Conservation (phyloP, 768 basidiomycete species). For the Phlebiopsis flavidoalba region DNA sequence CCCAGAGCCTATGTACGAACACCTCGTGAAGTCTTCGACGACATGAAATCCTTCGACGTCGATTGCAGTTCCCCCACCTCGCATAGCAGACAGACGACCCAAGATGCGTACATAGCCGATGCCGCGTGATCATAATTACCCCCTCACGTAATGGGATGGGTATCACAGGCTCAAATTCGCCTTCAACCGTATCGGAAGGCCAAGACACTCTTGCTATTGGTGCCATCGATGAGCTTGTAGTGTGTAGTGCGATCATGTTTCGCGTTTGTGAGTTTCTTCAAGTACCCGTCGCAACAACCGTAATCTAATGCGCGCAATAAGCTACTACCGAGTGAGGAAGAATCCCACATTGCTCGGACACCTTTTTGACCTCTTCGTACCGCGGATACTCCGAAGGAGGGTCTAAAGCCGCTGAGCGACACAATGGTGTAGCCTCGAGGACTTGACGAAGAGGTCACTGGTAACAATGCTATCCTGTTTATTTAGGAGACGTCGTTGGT, state of each 20-base stretch:
- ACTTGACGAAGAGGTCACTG: constrained; percentile 56
- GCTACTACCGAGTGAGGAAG: constrained; percentile 21
- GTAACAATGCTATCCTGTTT: constrained; percentile 29
- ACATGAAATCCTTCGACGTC: constrained; percentile 19
- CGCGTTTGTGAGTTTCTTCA: constrained; percentile 13
- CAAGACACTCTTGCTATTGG: constrained; percentile 9
- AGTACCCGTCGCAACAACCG: constrained; percentile 44
- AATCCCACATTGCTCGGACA: constrained; percentile 28
- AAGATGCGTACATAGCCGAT: not conserved
- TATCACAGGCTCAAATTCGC: not conserved
- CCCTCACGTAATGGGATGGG: not conserved
- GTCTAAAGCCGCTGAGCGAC: constrained; percentile 29
- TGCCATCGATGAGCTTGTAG: constrained; percentile 35
- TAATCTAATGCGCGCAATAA: constrained; percentile 27
- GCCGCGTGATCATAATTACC: too few relatives aligned
- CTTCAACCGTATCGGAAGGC: not conserved
- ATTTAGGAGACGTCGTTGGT: not conserved
- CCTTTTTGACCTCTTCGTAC: constrained; percentile 31
- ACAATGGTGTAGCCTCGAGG: constrained; percentile 33
- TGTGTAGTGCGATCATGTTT: not conserved
- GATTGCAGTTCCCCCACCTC: constrained; percentile 15
- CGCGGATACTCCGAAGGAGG: constrained; percentile 43
- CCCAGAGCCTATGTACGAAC: constrained; percentile 41
- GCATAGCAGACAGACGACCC: constrained; percentile 8
- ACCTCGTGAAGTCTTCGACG: constrained; percentile 42